Base-by-base conservation (phyloP, 73 alveolate genomes). In the Paramecium bursaria region DNA sequence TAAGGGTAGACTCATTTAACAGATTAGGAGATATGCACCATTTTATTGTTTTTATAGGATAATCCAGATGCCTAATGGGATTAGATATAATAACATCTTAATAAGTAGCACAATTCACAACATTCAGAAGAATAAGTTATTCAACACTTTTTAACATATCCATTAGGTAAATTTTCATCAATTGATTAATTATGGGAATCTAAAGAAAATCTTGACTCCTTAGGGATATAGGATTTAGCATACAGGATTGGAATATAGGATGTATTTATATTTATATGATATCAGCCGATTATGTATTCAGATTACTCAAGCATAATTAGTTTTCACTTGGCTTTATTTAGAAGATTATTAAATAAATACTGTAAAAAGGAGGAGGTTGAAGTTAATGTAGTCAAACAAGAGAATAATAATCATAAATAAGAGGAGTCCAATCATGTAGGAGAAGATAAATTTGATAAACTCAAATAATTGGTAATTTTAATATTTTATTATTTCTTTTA, bases 51-150 rank as follows among this genome's bases (percentile, higher is more conserved):
- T 42, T 53, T 79, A 10, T 53, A 79, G 54, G 89, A 79, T 3
- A 48, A 60, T 35, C 29, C 51, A 14, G 89, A 79, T 19, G 17
- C 57, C 17, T 53, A 31, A 53, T 79, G 89, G 89, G 89, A 79
- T 48, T 50, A 79, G 46, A 27, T 79, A 2, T 19, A 46, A 1
- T 25, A 54, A 2, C 14, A 61, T n/a, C 26, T 79, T 1, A 73
- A 79, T 52, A 49, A 73, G 33, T 21, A 26, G 0, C 44, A 39
- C 44, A 19, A 42, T 11, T 39, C 82, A 2, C 21, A 42, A 14
- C 89, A 73, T 35, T 53, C 80, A n/a, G 76, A 73, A 42, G 89
- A 79, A 51, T 61, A 52, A 79, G 27, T 79, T 35, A 54, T 79
- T 39, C 74, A 39, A 22, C 89, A 79, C 35, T 79, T 79, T 55